Base-by-base conservation (phyloP, 257 asterid species). In the Ajuga chamaepitys region DNA sequence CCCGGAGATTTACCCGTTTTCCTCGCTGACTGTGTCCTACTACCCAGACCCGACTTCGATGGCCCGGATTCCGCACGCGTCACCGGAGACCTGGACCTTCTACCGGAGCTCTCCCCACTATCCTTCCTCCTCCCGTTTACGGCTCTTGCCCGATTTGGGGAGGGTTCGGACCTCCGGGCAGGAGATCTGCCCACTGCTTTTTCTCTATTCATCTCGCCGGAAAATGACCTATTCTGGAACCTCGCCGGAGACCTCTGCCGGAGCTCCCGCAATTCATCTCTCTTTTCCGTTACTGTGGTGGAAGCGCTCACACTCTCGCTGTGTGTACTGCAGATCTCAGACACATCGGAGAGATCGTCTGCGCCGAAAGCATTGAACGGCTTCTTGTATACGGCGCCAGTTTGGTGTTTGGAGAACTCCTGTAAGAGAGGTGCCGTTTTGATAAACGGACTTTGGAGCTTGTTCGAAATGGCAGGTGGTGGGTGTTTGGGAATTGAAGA, bases 21-120 rank as follows among this genome's bases (percentile, higher is more conserved):
- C 52, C 91, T 58, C 18, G 54, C 68, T 4, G 98, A 80, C 1
- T 46, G 76, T 16, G 83, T 79, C 62, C 91, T 73, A 8, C 7
- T 30, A 12, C 68, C 86, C 58, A 74, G 21, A 3, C 80, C 85
- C 66, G 70, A 11, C 38, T 54, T 75, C 17, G 62, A 8, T 0
- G 79, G 59, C 7, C 70, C 81, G 12, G 60, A 12, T 0, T 83
- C 95, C 62, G 71, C 13, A 1, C 85, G 82, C 40, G 59, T 72
- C 62, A 62, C 91, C 54, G 95, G 96, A 0, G 98, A 91, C 59
- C 80, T 72, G 2, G 95, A 88, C 67, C 95, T 72, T 53, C 95
- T 68, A 20, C 84, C 84, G n/a, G 95, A 76, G 25, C 76, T 73
- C 78, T 81, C 88, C 46, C 81, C 89, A 3, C 25, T 70, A 4